A percentile compares a stretch with the other conserved stretches of the same genome.
Evolutionary conservation across 768 basidiomycete genomes (phyloP).

Genomic region (Xanthoconium stramineum): DNA sequence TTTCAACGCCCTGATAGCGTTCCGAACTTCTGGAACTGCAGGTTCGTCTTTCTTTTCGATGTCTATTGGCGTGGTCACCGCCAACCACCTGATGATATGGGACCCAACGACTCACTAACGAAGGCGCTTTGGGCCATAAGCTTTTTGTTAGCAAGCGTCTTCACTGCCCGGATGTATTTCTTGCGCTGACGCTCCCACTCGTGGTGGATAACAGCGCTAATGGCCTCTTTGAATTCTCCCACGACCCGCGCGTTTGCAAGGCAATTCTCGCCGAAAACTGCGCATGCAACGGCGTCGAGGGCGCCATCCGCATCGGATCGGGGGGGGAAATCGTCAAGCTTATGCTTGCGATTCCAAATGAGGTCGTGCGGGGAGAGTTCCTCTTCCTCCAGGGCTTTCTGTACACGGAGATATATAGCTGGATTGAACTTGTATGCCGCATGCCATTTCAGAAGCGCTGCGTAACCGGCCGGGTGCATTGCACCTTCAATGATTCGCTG

Average conservation of each 20-base stretch:
- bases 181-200: conserved; percentile 7
- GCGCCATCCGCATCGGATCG: neutral
- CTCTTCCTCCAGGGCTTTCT: neutral
- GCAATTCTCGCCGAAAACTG: conserved; percentile 6
- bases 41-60: conserved; percentile 4
- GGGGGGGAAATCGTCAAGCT: conserved; percentile 1
- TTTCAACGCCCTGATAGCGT: neutral
- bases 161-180: neutral
- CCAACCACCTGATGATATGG: neutral
- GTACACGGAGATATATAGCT: neutral
- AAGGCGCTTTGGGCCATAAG: neutral
- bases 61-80: neutral
- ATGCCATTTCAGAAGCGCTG: conserved; percentile 4
- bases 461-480: conserved; percentile 1
- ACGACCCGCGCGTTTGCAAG: conserved; percentile 1
- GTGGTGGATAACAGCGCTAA: neutral
- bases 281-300: neutral
- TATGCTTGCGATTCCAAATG: neutral
- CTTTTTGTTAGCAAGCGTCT: neutral
- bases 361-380: neutral
- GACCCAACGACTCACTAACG: neutral
- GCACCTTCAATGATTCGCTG: neutral
- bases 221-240: conserved; percentile 4
- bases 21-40: neutral
- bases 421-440: neutral